Evolutionary conservation across 208 protist species (phyloP).

Genomic region (Phytomonas sp.): DNA sequence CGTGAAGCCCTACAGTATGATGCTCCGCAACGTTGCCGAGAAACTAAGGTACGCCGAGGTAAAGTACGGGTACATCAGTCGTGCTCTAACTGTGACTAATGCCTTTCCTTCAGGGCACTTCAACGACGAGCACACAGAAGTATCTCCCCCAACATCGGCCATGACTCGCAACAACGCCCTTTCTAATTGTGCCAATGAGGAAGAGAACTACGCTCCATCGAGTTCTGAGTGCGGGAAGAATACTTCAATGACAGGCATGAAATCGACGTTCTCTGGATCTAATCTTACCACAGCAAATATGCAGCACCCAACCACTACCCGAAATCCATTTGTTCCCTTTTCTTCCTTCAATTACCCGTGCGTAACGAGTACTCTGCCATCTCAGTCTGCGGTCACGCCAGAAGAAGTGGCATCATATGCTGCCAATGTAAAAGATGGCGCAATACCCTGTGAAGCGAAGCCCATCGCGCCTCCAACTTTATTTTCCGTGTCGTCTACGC

Average conservation of each 20-base stretch:
- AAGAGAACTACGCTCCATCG: not conserved
- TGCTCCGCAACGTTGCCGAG: conserved; percentile 67
- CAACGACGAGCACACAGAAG: not conserved
- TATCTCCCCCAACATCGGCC: not conserved
- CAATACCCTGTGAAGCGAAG: not conserved
- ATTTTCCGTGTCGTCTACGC: not conserved
- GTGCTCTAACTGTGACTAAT: conserved; percentile 19
- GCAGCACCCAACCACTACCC: not conserved
- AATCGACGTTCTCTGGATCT: not conserved
- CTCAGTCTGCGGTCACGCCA: not conserved
- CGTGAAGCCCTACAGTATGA: conserved; percentile 61
- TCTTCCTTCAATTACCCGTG: not conserved
- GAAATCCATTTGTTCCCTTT: not conserved
- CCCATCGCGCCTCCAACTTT: not conserved
- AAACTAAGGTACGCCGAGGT: conserved; percentile 65
- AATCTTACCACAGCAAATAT: not conserved
- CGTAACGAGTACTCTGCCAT: not conserved
- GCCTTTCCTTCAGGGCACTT: not conserved
- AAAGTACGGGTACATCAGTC: conserved; percentile 67
- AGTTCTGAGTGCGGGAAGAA: not conserved
- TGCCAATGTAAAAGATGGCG: not conserved
- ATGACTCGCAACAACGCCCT: not conserved
- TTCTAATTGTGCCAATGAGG: not conserved
- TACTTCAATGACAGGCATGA: not conserved
- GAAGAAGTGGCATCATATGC: not conserved